These are phyloP conservation scores for Acephala macrosclerotiorum DNA, from an alignment of 2,329 filamentous ascomycete species.

Conservation along the genomic window DNA sequence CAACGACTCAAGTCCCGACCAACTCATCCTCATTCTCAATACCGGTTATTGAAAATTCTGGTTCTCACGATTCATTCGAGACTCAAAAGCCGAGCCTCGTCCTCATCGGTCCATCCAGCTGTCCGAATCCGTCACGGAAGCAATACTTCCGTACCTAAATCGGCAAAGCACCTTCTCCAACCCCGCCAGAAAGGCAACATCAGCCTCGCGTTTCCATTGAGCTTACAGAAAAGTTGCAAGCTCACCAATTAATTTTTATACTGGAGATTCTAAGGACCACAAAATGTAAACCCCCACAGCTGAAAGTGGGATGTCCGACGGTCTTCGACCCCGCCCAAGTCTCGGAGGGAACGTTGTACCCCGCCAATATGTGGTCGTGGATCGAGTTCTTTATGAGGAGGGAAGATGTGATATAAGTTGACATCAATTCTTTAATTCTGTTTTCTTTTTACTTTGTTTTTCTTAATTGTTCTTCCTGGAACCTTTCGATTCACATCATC, in stretches of 20 bases:
- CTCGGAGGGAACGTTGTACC: conserved; percentile 19
- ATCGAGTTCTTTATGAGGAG: neutral
- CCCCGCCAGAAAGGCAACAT: neutral
- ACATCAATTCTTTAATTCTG: neutral
- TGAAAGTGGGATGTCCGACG: conserved; percentile 1
- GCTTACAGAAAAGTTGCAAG: neutral
- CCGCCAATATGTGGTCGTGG: conserved; percentile 7
- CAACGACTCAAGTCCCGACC: neutral
- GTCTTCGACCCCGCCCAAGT: neutral
- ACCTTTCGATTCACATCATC: neutral
- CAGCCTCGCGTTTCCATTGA: conserved; percentile 14
- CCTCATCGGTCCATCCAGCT: neutral
- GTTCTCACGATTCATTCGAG: too few species aligned
- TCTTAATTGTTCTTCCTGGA: neutral
- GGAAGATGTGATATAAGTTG: neutral
- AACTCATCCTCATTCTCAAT: neutral
- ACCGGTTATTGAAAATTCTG: neutral
- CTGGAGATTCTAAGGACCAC: neutral
- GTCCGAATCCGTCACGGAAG: conserved; percentile 9
- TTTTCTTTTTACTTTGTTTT: neutral
- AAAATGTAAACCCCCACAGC: conserved; percentile 12
- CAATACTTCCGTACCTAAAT: conserved; percentile 12
- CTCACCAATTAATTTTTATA: conserved; percentile 5
- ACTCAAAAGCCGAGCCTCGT: neutral
- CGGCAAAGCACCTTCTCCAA: neutral